Evolutionary conservation across 768 basidiomycete species (phyloP).

Genomic region (Auricularia sp.): DNA sequence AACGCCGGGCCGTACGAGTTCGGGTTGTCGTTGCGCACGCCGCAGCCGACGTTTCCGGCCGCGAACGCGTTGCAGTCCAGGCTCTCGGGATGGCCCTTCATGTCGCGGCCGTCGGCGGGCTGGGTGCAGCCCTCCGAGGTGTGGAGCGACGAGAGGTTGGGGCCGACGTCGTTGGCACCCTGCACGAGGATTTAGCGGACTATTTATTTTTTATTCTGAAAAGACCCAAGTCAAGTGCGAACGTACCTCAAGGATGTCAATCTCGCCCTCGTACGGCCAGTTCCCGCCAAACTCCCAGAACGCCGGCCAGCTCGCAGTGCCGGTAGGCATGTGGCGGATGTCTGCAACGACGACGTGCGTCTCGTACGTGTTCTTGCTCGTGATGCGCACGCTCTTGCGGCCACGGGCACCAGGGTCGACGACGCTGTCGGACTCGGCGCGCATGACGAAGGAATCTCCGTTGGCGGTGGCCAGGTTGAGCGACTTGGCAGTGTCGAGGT

Average conservation of each 20-base stretch:
- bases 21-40: conserved; percentile 18
- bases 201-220: too few species aligned
- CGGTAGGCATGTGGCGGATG: conserved; percentile 12
- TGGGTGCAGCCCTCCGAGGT: conserved; percentile 4
- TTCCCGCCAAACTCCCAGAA: not conserved
- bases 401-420: conserved; percentile 8
- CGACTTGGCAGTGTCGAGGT: conserved; percentile 4
- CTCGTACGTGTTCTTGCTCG: conserved; percentile 10
- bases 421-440: conserved; percentile 9
- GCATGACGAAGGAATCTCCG: conserved; percentile 8
- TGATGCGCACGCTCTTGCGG: conserved; percentile 11
- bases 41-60: conserved; percentile 29
- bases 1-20: conserved; percentile 21
- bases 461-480: conserved; percentile 2
- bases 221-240: too few species aligned
- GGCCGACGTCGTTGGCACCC: conserved; percentile 6
- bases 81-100: not conserved
- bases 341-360: conserved; percentile 4
- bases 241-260: conserved; percentile 13
- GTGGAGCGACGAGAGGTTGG: conserved; percentile 8
- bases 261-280: conserved; percentile 11
- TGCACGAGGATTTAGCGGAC: not conserved
- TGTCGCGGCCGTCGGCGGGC: conserved; percentile 2
- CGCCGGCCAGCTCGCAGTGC: conserved; percentile 12
- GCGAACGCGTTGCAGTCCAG: conserved; percentile 11